These are phyloP conservation scores for Phialophora macrospora DNA, from an alignment of 2,329 filamentous ascomycete genomes.

Conservation along the genomic window DNA sequence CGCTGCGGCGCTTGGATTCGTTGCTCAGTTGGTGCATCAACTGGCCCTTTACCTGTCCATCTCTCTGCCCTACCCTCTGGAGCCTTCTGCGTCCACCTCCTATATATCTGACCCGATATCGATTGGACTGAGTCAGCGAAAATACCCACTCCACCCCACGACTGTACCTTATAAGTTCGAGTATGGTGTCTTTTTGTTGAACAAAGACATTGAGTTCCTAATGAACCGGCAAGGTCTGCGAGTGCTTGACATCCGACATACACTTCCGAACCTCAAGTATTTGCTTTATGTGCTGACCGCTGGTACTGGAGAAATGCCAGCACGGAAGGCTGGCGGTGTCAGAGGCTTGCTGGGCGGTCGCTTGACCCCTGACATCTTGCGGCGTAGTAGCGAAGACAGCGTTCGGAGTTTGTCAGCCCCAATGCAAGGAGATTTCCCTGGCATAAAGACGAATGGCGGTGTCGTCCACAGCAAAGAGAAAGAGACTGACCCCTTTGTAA, in stretches of 20 bases:
- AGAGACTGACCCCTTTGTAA: constrained; percentile 23
- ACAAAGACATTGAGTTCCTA: constrained; percentile 85
- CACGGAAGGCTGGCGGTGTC: constrained; percentile 60
- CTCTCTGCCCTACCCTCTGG: constrained; percentile 79
- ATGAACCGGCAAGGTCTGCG: constrained; percentile 70
- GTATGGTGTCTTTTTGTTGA: constrained; percentile 94
- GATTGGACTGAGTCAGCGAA: constrained; percentile 59
- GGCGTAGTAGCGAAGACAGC: constrained; percentile 50
- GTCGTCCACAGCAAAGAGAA: constrained; percentile 24
- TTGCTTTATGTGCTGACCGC: constrained; percentile 87
- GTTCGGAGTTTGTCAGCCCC: constrained; percentile 31
- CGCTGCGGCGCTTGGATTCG: constrained; percentile 80
- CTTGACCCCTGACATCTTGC: constrained; percentile 46
- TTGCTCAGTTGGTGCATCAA: constrained; percentile 73
- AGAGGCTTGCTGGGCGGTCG: constrained; percentile 51
- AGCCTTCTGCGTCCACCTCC: constrained; percentile 72
- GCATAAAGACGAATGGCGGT: constrained; percentile 17
- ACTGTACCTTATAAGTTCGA: constrained; percentile 87
- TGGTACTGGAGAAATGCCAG: constrained; percentile 67
- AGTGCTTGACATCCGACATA: constrained; percentile 88
- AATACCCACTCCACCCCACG: constrained; percentile 80
- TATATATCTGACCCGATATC: constrained; percentile 76
- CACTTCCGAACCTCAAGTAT: constrained; percentile 91
- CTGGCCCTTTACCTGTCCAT: constrained; percentile 82
- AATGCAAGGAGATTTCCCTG: constrained; percentile 9